phyloP scores from a whole-genome alignment of 306 rosid genomes.

The Acacia confusa region DNA sequence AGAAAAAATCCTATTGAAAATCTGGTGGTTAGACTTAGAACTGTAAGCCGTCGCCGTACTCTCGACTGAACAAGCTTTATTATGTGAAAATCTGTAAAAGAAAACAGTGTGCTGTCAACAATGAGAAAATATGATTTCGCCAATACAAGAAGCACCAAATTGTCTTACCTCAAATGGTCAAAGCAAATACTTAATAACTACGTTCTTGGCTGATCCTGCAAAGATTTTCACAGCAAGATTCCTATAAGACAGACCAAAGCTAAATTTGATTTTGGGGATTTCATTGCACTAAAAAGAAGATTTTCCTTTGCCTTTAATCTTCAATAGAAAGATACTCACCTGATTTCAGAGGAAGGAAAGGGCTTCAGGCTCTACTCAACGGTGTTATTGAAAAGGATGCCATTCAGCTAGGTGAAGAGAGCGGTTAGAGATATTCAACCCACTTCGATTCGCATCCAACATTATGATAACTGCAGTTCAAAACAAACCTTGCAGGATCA shows the following conservation, averaged over 20 bases:
- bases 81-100: slow-evolving; percentile 40
- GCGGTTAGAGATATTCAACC: slow-evolving; percentile 37
- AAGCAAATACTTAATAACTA: background rate
- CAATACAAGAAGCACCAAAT: background rate
- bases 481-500: slow-evolving; percentile 41
- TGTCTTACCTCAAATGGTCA: slow-evolving; percentile 1
- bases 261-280: slow-evolving; percentile 5
- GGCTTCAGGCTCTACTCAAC: slow-evolving; percentile 63
- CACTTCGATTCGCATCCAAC: slow-evolving; percentile 64
- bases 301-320: background rate
- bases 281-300: slow-evolving; percentile 16
- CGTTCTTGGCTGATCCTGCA: slow-evolving; percentile 6
- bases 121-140: slow-evolving; percentile 4
- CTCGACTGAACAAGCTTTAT: slow-evolving; percentile 20
- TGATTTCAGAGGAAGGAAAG: slow-evolving; percentile 40
- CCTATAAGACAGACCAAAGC: background rate
- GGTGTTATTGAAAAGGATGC: slow-evolving; percentile 84
- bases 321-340: slow-evolving; percentile 35
- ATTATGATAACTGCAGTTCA: slow-evolving; percentile 68
- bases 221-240: background rate
- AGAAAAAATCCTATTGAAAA: slow-evolving; percentile 47
- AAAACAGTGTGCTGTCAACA: background rate
- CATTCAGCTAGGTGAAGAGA: slow-evolving; percentile 84
- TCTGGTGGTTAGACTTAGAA: slow-evolving; percentile 44
- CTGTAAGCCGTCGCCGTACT: slow-evolving; percentile 32